phyloP scores from a whole-genome alignment of 495 filamentous ascomycete genomes.

The Penicillium lividum region DNA sequence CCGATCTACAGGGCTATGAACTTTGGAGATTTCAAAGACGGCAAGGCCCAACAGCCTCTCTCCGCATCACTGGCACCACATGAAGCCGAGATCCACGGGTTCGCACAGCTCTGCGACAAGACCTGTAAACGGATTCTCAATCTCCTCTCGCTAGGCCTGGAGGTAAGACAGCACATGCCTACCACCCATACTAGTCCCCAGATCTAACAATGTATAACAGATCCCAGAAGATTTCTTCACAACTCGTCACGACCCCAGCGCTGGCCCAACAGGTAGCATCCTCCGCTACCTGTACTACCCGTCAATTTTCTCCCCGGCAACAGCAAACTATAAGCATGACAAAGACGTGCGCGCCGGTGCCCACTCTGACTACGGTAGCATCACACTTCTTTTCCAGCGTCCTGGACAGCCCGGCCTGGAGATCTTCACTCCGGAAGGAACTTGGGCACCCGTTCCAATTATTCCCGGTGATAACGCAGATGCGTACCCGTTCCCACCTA shows the following conservation, averaged over 20 bases:
- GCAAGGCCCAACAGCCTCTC: slow-evolving; percentile 78
- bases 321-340: slow-evolving; percentile 46
- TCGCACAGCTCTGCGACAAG: slow-evolving; percentile 67
- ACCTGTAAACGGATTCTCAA: slow-evolving; percentile 71
- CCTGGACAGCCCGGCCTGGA: slow-evolving; percentile 84
- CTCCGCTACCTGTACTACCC: slow-evolving; percentile 85
- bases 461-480: slow-evolving; percentile 35
- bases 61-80: slow-evolving; percentile 62
- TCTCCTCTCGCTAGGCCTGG: slow-evolving; percentile 74
- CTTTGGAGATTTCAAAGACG: slow-evolving; percentile 72
- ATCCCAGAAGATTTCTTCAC: slow-evolving; percentile 70
- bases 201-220: slow-evolving; percentile 19
- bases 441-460: slow-evolving; percentile 51
- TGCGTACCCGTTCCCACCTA: slow-evolving; percentile 63
- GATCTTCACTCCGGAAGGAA: slow-evolving; percentile 60
- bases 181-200: slow-evolving; percentile 12
- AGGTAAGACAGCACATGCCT: slow-evolving; percentile 38
- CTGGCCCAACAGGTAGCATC: slow-evolving; percentile 67
- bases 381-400: slow-evolving; percentile 77
- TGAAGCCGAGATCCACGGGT: slow-evolving; percentile 61
- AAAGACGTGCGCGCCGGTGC: slow-evolving; percentile 66
- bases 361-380: slow-evolving; percentile 65
- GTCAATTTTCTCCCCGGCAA: slow-evolving; percentile 46
- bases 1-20: slow-evolving; percentile 76
- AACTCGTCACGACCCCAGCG: slow-evolving; percentile 61